These are phyloP conservation scores for Pseudogymnoascus sp. DNA, from an alignment of 2,329 filamentous ascomycete genomes.

Conservation along the genomic window DNA sequence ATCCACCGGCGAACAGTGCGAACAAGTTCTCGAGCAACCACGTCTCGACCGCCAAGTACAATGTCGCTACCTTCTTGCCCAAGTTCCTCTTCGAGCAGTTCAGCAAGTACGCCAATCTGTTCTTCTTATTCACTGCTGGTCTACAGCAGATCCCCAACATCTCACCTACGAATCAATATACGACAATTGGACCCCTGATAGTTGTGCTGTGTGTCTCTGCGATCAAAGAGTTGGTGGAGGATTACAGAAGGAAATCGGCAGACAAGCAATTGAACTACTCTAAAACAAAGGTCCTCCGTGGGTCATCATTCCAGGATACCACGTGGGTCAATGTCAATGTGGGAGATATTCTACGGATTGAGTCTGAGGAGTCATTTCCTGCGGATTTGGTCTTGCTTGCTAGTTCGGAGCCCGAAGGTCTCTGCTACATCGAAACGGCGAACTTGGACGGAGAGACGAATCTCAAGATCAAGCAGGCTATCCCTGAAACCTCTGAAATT, in stretches of 20 bases:
- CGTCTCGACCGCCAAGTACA: constrained; percentile 97
- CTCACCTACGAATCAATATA: constrained; percentile 90
- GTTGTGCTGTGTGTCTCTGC: constrained; percentile 92
- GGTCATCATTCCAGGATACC: constrained; percentile 74
- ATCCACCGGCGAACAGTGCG: constrained; percentile 78
- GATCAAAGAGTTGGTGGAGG: constrained; percentile 88
- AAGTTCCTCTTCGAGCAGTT: constrained; percentile 99
- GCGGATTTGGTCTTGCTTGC: constrained; percentile 88
- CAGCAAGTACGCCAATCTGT: constrained; percentile 97
- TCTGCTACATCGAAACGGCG: constrained; percentile 98
- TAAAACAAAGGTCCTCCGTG: constrained; percentile 72
- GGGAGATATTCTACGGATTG: constrained; percentile 84
- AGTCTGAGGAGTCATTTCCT: constrained; percentile 92
- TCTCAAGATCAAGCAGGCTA: constrained; percentile 94
- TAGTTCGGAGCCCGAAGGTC: constrained; percentile 90
- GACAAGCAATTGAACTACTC: constrained; percentile 85
- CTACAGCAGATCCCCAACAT: constrained; percentile 93
- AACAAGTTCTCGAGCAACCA: constrained; percentile 96
- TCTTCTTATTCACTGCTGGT: constrained; percentile 95
- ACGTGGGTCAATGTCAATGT: constrained; percentile 93
- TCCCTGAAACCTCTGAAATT: constrained; percentile 82
- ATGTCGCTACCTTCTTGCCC: constrained; percentile 81
- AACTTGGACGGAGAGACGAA: constrained; percentile 98
- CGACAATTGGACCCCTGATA: constrained; percentile 87
- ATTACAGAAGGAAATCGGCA: constrained; percentile 80